phyloP scores from a whole-genome alignment of 176 grass and related monocot genomes.

The Themeda triandra region DNA sequence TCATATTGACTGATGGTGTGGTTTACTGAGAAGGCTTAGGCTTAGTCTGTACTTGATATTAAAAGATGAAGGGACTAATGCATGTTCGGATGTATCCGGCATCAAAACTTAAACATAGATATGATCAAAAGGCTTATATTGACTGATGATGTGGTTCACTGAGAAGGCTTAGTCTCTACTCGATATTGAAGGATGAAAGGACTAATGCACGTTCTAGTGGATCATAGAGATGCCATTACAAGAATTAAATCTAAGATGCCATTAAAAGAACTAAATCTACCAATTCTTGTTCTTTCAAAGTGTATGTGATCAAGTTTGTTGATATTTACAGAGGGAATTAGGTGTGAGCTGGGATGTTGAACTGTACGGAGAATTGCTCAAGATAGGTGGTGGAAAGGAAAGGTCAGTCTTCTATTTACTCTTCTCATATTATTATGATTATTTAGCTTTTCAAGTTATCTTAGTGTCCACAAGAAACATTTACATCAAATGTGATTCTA shows the following conservation, averaged over 20 bases:
- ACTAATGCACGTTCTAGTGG: neutral
- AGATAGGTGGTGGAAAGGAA: conserved; percentile 97
- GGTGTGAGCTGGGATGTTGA: conserved; percentile 83
- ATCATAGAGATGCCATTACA: too few relatives aligned
- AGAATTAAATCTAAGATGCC: neutral
- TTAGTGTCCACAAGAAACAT: neutral
- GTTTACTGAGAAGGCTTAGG: too few relatives aligned
- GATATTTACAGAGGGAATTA: conserved; percentile 67
- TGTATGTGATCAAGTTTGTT: conserved; percentile 1
- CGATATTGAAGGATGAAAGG: neutral
- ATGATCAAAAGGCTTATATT: neutral
- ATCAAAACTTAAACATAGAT: neutral
- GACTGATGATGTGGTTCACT: neutral
- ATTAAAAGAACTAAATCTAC: neutral
- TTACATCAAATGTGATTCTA: neutral
- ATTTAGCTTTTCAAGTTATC: neutral
- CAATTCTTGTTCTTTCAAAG: neutral
- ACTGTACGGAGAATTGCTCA: conserved; percentile 88
- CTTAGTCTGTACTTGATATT: too few relatives aligned
- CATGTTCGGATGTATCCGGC: too few relatives aligned
- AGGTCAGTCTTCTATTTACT: conserved; percentile 43
- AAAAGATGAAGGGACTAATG: too few relatives aligned
- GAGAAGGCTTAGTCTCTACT: neutral
- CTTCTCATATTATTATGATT: neutral
- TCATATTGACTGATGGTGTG: too few relatives aligned